Conservation (phyloP, 768 basidiomycete genomes). For the Megacollybia marginata region DNA sequence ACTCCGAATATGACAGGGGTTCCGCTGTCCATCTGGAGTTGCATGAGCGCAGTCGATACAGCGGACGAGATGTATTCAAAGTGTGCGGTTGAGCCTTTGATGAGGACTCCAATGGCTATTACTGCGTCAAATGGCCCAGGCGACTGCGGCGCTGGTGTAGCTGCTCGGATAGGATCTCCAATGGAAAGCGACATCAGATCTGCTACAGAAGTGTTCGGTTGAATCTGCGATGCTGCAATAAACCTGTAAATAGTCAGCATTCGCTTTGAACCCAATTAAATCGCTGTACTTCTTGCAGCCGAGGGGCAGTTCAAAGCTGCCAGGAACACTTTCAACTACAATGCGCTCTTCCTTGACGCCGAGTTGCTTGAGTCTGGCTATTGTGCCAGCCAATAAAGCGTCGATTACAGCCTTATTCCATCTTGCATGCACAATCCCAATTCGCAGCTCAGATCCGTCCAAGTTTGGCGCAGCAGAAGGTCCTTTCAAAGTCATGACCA, state of each 20-base stretch:
- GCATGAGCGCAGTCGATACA: conserved; percentile 92
- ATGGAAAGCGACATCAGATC: conserved; percentile 65
- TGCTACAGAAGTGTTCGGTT: conserved; percentile 67
- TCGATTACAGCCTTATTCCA: conserved; percentile 92
- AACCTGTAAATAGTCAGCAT: conserved; percentile 42
- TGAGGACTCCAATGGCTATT: conserved; percentile 95
- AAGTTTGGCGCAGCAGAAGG: conserved; percentile 50
- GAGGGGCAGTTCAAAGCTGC: conserved; percentile 91
- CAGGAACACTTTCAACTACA: conserved; percentile 85
- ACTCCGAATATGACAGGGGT: conserved; percentile 97
- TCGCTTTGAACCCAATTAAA: too few relatives aligned
- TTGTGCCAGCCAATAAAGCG: conserved; percentile 72
- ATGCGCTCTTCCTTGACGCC: conserved; percentile 92
- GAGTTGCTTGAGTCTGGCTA: conserved; percentile 70
- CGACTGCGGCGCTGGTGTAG: conserved; percentile 44
- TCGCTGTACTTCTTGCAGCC: conserved; percentile 70
- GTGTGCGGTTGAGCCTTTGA: conserved; percentile 98
- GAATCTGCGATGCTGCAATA: conserved; percentile 81
- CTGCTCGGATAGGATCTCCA: conserved; percentile 35
- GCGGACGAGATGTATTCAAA: conserved; percentile 98
- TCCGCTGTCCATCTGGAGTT: conserved; percentile 87
- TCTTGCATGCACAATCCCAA: conserved; percentile 92
- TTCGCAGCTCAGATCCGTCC: conserved; percentile 76
- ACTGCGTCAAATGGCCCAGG: conserved; percentile 85
- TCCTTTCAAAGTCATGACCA: conserved; percentile 62